A percentile compares a stretch with the other conserved stretches of the same genome.
These are phyloP conservation scores for Aspergillus sp. DNA, from an alignment of 2,329 filamentous ascomycete species.

Conservation along the genomic window DNA sequence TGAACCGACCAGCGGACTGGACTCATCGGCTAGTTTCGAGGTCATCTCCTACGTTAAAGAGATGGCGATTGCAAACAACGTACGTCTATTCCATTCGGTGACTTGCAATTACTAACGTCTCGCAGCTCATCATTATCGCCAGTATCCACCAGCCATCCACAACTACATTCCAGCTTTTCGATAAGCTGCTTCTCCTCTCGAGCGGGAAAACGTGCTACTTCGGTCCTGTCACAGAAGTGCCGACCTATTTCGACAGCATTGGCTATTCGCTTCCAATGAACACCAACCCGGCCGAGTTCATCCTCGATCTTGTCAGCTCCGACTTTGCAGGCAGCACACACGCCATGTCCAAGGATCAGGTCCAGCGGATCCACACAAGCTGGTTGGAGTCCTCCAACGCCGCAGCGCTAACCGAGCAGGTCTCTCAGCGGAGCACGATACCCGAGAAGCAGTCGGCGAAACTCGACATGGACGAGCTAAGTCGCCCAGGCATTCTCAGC, in stretches of 20 bases:
- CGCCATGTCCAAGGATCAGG: constrained; percentile 48
- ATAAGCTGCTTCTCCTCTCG: constrained; percentile 75
- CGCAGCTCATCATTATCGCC: constrained; percentile 70
- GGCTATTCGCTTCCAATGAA: constrained; percentile 67
- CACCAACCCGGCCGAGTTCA: constrained; percentile 77
- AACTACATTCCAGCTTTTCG: constrained; percentile 76
- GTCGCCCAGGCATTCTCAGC: constrained; percentile 49
- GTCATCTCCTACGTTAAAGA: constrained; percentile 72
- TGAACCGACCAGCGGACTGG: constrained; percentile 80
- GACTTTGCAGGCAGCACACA: constrained; percentile 65
- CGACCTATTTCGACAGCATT: constrained; percentile 64
- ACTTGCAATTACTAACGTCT: constrained; percentile 11
- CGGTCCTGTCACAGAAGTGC: constrained; percentile 61
- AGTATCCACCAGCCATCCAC: constrained; percentile 87
- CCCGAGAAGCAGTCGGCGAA: constrained; percentile 30
- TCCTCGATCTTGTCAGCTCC: constrained; percentile 76
- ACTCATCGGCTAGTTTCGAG: constrained; percentile 74
- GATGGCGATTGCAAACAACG: constrained; percentile 67
- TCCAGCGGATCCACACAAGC: constrained; percentile 56
- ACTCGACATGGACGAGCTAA: constrained; percentile 21
- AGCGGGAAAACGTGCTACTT: constrained; percentile 72
- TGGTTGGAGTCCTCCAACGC: constrained; percentile 57
- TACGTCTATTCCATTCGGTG: constrained; percentile 28
- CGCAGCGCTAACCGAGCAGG: constrained; percentile 31
- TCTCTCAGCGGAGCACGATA: constrained; percentile 21